Percentiles rank a stretch among this genome's conserved stretches.
These are phyloP conservation scores for Zygoascus flipseniorum DNA, from an alignment of 805 yeast species.

Conservation along the genomic window DNA sequence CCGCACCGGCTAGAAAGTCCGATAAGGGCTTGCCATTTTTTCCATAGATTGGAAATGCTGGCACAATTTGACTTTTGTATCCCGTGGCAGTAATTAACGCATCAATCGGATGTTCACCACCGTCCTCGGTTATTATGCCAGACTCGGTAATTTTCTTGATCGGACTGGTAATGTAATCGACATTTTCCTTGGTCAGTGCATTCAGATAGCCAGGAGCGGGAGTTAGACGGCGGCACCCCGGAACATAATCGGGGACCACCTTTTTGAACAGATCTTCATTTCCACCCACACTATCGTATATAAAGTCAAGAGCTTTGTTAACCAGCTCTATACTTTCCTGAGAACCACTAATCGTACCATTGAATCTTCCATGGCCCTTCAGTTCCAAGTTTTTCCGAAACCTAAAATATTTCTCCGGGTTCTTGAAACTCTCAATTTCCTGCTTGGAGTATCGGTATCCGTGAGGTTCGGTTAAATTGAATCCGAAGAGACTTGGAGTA, in stretches of 20 bases:
- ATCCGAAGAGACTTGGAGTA: not conserved
- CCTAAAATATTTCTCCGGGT: not conserved
- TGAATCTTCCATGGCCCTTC: not conserved
- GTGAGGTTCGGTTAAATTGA: not conserved
- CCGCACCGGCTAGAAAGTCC: constrained; percentile 4
- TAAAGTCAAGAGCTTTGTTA: not conserved
- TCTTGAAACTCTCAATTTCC: constrained; percentile 9
- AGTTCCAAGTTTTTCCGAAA: not conserved
- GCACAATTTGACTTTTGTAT: constrained; percentile 6
- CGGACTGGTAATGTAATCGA: constrained; percentile 12
- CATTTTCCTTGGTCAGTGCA: constrained; percentile 15
- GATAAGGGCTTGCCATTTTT: constrained; percentile 6
- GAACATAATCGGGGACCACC: constrained; percentile 16
- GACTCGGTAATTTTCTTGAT: constrained; percentile 12
- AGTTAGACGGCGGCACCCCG: constrained; percentile 19
- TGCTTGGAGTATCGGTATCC: constrained; percentile 13
- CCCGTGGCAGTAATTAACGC: constrained; percentile 13
- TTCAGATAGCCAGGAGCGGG: constrained; percentile 20
- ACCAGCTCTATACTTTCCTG: not conserved
- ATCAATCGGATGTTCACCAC: constrained; percentile 4
- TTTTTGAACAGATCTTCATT: constrained; percentile 3
- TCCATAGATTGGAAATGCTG: constrained; percentile 9
- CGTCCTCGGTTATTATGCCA: constrained; percentile 14
- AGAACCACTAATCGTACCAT: not conserved
- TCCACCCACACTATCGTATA: not conserved